Conservation (phyloP, 2,329 filamentous ascomycete species). For the Fusarium graminum region DNA sequence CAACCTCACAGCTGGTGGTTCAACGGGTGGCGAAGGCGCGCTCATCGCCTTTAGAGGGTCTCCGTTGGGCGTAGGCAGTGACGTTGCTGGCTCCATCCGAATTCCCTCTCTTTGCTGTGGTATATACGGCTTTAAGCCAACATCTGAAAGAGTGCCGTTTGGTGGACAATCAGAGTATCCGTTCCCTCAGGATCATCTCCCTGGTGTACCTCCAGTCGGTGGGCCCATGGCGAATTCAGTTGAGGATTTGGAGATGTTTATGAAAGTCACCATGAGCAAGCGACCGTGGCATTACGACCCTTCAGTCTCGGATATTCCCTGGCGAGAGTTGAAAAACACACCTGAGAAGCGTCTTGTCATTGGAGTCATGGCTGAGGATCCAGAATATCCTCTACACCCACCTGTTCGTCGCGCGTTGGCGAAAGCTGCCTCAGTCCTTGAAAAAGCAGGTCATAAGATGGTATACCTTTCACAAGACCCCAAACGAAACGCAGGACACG, state of each 20-base stretch:
- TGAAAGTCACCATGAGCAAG: conserved; percentile 56
- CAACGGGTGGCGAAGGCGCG: conserved; percentile 46
- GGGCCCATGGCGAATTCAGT: conserved; percentile 60
- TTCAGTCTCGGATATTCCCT: conserved; percentile 58
- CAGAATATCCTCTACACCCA: conserved; percentile 63
- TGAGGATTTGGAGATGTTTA: conserved; percentile 46
- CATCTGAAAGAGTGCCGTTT: conserved; percentile 67
- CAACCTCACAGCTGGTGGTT: conserved; percentile 46
- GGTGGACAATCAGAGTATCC: conserved; percentile 41
- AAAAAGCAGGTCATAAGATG: conserved; percentile 60
- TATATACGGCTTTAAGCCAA: conserved; percentile 68
- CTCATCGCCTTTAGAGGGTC: conserved; percentile 45
- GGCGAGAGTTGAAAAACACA: conserved; percentile 53
- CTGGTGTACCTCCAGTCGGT: conserved; percentile 54
- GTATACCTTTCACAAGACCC: conserved; percentile 51
- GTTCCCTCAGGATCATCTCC: conserved; percentile 24
- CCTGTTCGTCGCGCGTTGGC: conserved; percentile 62
- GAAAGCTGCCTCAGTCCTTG: conserved; percentile 55
- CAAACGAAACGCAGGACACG: conserved; percentile 20
- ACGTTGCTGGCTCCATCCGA: conserved; percentile 63
- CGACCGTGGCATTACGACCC: conserved; percentile 62
- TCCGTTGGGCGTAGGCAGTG: conserved; percentile 44
- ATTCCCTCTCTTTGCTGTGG: conserved; percentile 66
- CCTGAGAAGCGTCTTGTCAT: conserved; percentile 52
- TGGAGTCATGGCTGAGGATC: conserved; percentile 63